A percentile compares a stretch with the other conserved stretches of the same genome.
These are phyloP conservation scores for Yamadazyma tumulicola DNA, from an alignment of 805 yeast genomes.

Conservation along the genomic window DNA sequence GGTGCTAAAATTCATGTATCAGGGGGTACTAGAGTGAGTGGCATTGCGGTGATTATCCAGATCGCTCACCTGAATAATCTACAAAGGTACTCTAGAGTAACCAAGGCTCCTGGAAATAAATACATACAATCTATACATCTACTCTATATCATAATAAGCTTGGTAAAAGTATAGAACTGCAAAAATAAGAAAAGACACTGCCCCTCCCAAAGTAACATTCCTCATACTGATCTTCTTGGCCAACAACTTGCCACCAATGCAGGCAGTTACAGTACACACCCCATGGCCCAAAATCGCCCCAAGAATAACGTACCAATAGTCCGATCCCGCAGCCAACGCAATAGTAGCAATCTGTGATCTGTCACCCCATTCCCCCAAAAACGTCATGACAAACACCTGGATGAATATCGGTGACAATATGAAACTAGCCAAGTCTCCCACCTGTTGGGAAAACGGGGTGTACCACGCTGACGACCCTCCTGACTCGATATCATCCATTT, in stretches of 20 bases:
- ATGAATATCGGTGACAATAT: constrained; percentile 87
- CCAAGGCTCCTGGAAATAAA: neutral
- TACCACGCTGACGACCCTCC: constrained; percentile 40
- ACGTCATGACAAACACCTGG: constrained; percentile 93
- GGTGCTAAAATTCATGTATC: constrained; percentile 38
- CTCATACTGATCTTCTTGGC: constrained; percentile 90
- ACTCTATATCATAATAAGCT: constrained; percentile 39
- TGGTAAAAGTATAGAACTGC: constrained; percentile 76
- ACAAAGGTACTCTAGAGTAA: neutral
- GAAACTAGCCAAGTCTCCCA: constrained; percentile 55
- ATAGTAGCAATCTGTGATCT: constrained; percentile 97
- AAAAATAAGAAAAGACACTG: constrained; percentile 79
- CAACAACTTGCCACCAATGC: constrained; percentile 84
- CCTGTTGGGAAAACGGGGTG: constrained; percentile 30
- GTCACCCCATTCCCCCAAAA: constrained; percentile 98
- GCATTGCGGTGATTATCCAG: too few relatives aligned
- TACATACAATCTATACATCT: constrained; percentile 1
- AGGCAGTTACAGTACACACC: constrained; percentile 85
- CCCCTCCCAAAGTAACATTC: constrained; percentile 88
- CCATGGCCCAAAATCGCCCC: constrained; percentile 93
- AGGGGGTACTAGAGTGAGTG: constrained; percentile 24
- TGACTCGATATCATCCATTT: constrained; percentile 56
- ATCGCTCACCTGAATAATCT: too few relatives aligned
- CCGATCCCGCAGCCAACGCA: constrained; percentile 97
- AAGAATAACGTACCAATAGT: constrained; percentile 81